Conservation (phyloP, 73 alveolate species). For the Blepharisma japonicum region DNA sequence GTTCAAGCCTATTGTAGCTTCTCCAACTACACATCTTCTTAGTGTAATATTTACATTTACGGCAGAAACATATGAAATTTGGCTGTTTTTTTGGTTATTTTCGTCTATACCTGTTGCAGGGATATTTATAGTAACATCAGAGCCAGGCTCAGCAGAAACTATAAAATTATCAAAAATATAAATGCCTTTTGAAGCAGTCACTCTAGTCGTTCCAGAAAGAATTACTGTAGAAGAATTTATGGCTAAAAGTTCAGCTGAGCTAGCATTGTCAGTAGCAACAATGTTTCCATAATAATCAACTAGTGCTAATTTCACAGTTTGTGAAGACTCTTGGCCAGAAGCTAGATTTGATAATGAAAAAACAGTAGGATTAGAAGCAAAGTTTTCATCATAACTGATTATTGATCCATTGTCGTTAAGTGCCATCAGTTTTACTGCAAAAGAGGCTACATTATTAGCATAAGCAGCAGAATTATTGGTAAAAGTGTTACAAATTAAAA, state of each 20-base stretch:
- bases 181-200: conserved; percentile 4
- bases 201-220: background rate
- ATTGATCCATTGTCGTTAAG: background rate
- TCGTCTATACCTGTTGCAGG: background rate
- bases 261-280: background rate
- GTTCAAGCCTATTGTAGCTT: background rate
- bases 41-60: background rate
- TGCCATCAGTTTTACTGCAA: background rate
- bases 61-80: background rate
- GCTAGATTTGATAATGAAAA: background rate
- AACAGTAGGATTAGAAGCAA: too few relatives aligned
- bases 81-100: too few relatives aligned
- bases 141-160: conserved; percentile 9
- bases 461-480: background rate
- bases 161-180: background rate
- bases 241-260: background rate
- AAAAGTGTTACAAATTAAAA: background rate
- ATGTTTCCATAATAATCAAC: background rate
- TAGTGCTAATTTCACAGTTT: background rate
- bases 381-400: too few relatives aligned
- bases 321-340: background rate
- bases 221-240: background rate
- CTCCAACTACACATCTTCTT: background rate
- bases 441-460: conserved; percentile 15
- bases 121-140: background rate